phyloP scores from a whole-genome alignment of 2,329 filamentous ascomycete genomes.

The Ambrosiella cleistominuta region DNA sequence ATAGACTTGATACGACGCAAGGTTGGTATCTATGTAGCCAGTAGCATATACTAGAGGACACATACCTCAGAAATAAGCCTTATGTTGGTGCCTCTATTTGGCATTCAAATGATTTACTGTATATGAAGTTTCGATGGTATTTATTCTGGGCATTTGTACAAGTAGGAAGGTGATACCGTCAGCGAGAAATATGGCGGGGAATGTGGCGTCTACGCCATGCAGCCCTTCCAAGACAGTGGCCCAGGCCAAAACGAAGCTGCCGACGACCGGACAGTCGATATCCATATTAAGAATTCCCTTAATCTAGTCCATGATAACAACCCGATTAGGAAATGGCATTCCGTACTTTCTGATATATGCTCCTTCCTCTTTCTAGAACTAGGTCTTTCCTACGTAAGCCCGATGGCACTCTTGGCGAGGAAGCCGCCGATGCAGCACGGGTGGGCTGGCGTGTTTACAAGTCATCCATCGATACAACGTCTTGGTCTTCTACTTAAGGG shows the following conservation, averaged over 20 bases:
- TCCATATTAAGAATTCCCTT: no score
- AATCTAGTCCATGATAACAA: no score
- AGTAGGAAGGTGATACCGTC: slow-evolving; percentile 6
- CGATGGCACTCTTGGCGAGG: background rate
- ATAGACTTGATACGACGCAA: no score
- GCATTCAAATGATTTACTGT: background rate
- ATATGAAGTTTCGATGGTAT: background rate
- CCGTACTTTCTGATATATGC: background rate
- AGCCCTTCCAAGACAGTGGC: no score
- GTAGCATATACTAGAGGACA: background rate
- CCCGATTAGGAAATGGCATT: no score
- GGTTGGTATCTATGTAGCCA: no score
- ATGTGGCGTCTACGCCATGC: no score
- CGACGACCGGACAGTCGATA: no score
- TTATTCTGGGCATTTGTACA: background rate
- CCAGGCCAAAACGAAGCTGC: no score
- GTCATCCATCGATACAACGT: background rate
- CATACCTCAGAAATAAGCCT: background rate
- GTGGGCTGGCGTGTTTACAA: background rate
- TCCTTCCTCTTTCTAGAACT: background rate
- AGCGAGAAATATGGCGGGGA: background rate
- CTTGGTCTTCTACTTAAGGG: background rate
- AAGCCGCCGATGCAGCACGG: background rate
- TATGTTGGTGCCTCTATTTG: no score
- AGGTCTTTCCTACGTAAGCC: no score